Evolutionary conservation across 2,329 filamentous ascomycete genomes (phyloP), one percentile per base, ranked within the genome.

Genomic region (Aspergillus japonicus): DNA sequence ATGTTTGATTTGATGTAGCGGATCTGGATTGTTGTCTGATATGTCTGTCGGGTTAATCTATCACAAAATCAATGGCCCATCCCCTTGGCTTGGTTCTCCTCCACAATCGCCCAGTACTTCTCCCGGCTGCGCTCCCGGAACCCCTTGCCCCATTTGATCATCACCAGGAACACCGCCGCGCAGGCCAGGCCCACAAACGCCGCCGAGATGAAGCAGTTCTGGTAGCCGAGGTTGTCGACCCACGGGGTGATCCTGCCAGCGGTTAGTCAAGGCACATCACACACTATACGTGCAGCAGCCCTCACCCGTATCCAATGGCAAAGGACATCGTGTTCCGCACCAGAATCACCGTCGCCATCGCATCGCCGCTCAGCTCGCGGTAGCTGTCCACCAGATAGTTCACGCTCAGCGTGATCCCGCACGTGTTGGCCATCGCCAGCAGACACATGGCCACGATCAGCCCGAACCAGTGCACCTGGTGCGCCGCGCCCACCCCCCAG

Each of bases 251-350:
- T 79, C 1, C 76, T 76, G 61, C 26, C 26, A 10, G 62, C 47
- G 64, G 49, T 42, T 47, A 42, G 23, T 16, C 44, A 33, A 6
- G 1, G 19, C 16, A 47, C 23, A 26, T n/a, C 33, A 48, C 39
- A n/a, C 10, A 21, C 5, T 26, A 50, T 11, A 23, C 11, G 10
- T 23, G 23, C 21, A 24, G 4, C 19, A n/a, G 47, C 39, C 61
- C 69, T 58, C 64, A 73, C 68, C 75, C 78, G 62, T 78, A 79
- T 3, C 76, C 72, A 52, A 81, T 77, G 0, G 76, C 80, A 63
- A 82, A 82, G 0, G 73, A 75, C 75, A 81, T 80, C 1, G 78
- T 80, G 60, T 82, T 81, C 3, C 80, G 74, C 14, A 82, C 75
- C 23, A 81, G 57, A 54, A 82, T 82, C 16, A 81, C 73, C 19